These are phyloP conservation scores for Ganoderma lucidum DNA, from an alignment of 1,284 basidiomycete genomes.

Conservation along the genomic window DNA sequence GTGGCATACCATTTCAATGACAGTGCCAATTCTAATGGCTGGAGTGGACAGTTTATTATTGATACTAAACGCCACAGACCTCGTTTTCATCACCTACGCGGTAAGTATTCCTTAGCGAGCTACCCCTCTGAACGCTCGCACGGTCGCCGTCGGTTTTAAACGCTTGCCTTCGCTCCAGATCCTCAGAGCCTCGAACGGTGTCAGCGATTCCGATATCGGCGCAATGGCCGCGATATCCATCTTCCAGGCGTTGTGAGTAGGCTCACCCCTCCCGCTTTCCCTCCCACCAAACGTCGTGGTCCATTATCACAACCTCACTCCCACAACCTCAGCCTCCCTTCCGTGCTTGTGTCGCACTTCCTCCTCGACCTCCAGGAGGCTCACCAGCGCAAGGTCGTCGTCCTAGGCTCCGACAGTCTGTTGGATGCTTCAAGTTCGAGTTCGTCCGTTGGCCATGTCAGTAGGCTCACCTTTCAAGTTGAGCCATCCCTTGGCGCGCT, in stretches of 20 bases:
- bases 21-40: neutral
- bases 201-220: neutral
- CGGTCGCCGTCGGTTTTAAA: neutral
- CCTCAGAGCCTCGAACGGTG: neutral
- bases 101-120: neutral
- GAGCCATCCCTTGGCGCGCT: neutral
- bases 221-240: neutral
- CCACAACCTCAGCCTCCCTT: neutral
- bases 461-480: too few species aligned
- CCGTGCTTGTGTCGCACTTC: neutral
- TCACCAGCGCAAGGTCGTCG: neutral
- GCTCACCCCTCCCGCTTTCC: neutral
- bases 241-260: neutral
- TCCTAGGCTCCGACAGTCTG: neutral
- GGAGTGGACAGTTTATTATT: neutral
- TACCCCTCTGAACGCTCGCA: neutral
- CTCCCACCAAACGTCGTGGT: neutral
- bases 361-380: conserved; percentile 1
- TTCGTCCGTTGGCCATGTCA: neutral
- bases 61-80: neutral
- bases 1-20: neutral
- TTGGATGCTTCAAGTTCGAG: neutral
- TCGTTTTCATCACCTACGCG: neutral
- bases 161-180: neutral
- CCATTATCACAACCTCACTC: neutral